Conservation (phyloP, 116 monocot species). For the Papilionanthe hybrid region DNA sequence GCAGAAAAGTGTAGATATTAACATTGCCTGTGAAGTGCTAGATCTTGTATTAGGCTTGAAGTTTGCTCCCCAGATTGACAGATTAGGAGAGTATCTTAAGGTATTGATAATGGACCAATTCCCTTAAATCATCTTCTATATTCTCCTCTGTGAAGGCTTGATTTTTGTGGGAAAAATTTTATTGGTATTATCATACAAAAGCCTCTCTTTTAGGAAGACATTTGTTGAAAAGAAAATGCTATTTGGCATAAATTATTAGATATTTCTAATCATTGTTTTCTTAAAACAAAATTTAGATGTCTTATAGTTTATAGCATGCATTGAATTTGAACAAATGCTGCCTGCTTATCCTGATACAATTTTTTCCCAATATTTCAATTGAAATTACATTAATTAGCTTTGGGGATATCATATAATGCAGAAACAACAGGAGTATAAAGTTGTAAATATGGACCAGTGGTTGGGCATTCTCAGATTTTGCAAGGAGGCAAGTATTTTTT, state of each 20-base stretch:
- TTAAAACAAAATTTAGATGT: not conserved
- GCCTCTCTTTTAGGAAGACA: too few species aligned
- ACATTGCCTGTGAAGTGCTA: constrained; percentile 68
- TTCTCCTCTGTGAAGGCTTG: not conserved
- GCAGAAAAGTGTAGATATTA: constrained; percentile 85
- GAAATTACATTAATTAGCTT: constrained; percentile 4
- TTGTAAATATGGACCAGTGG: constrained; percentile 97
- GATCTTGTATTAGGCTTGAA: constrained; percentile 62
- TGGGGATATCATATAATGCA: constrained; percentile 17
- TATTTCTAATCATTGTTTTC: not conserved
- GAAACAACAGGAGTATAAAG: constrained; percentile 91
- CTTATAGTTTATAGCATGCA: not conserved
- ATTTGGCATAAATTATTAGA: too few species aligned
- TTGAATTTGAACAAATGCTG: not conserved
- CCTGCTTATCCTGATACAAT: not conserved
- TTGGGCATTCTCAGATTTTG: constrained; percentile 74
- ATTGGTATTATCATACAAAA: not conserved
- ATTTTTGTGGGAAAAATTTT: not conserved
- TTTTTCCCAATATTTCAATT: not conserved
- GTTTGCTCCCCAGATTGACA: constrained; percentile 53
- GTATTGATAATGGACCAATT: constrained; percentile 18
- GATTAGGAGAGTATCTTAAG: constrained; percentile 71
- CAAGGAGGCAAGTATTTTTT: constrained; percentile 54
- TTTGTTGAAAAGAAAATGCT: too few species aligned
- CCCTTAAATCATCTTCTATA: not conserved